Percentiles rank a stretch among this genome's conserved stretches.
These are phyloP conservation scores for Cyanidiococcus yangmingshanensis DNA, from an alignment of 23 red algal species.

Conservation along the genomic window DNA sequence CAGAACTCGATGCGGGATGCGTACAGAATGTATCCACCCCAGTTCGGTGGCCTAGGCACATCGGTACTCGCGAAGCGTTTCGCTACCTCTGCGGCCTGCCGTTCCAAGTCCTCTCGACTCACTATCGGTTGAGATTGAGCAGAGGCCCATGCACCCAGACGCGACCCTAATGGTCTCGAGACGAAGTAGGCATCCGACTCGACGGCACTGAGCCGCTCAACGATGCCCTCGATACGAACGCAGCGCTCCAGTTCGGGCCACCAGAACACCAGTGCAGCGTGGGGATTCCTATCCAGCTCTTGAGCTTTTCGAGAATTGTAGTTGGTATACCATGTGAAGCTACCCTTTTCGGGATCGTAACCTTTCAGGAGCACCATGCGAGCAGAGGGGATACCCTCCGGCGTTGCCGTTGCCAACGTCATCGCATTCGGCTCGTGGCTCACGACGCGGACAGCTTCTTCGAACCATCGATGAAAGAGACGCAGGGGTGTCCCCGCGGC, in stretches of 20 bases:
- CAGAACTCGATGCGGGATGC: slow-evolving; percentile 76
- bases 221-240: slow-evolving; percentile 69
- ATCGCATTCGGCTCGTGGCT: slow-evolving; percentile 92
- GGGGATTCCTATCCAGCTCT: slow-evolving; percentile 50
- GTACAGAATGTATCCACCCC: slow-evolving; percentile 64
- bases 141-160: slow-evolving; percentile 54
- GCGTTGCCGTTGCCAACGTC: slow-evolving; percentile 64
- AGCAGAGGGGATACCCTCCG: slow-evolving; percentile 36
- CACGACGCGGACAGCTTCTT: slow-evolving; percentile 34
- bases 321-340: slow-evolving; percentile 97
- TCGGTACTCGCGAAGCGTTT: slow-evolving; percentile 14
- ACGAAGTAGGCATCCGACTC: slow-evolving; percentile 72
- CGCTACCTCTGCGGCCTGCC: slow-evolving; percentile 24
- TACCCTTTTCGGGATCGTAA: slow-evolving; percentile 36
- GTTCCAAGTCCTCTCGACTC: slow-evolving; percentile 36
- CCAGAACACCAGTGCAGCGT: slow-evolving; percentile 81
- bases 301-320: slow-evolving; percentile 56
- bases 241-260: slow-evolving; percentile 84
- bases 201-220: slow-evolving; percentile 24
- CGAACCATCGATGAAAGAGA: slow-evolving; percentile 64
- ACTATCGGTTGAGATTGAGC: slow-evolving; percentile 41
- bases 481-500: slow-evolving; percentile 26
- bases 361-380: slow-evolving; percentile 80
- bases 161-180: slow-evolving; percentile 36
- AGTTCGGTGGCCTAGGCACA: slow-evolving; percentile 48